Evolutionary conservation across 352 stramenopile genomes (phyloP), one percentile per base, ranked within the genome.

Genomic region (Globisporangium middletonii): DNA sequence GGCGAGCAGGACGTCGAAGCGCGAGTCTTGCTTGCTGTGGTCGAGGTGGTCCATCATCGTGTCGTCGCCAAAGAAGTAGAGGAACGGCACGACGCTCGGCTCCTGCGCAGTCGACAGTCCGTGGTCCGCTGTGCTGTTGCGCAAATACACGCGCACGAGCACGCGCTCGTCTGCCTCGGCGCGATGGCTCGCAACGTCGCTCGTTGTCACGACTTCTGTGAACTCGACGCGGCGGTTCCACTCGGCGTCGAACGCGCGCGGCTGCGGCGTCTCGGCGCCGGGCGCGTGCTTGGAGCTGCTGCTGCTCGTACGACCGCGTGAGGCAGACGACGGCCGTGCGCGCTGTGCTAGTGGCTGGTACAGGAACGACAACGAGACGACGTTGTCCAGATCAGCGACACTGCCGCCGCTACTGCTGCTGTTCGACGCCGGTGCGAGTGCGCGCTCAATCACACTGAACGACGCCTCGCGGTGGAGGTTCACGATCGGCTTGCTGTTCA

Each of bases 11-110:
- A 74, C 69, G 41, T 94, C 84, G 41, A 90, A 90, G 3, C 83
- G 76, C 9, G 78, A 86, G 47, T 94, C 82, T 59, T 92, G 80
- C 53, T 92, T 92, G 66, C 79, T 90, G 59, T 92, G 84, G 55
- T 94, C 82, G 38, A 94, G 64, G 63, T 89, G 79, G 55, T 94
- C 84, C 82, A 94, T 89, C 63, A 86, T 94, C 18, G 72, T 71
- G 57, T 94, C 84, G 23, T 94, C 84, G 7, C 84, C 84, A 55
- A 94, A 94, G 63, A 94, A 94, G 53, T 94, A 94, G 23, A 94
- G 63, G 59, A 94, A 94, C 3, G 84, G 84, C 33, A 94, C 79
- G 16, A 94, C 84, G 63, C 84, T 94, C 37, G 82, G 84, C 57
- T 94, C 84, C 42, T 94, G 83, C 2, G 82, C 81, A 0, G 77